phyloP scores from a whole-genome alignment of 441 rosid species.

The Dalechampia spathulata region DNA sequence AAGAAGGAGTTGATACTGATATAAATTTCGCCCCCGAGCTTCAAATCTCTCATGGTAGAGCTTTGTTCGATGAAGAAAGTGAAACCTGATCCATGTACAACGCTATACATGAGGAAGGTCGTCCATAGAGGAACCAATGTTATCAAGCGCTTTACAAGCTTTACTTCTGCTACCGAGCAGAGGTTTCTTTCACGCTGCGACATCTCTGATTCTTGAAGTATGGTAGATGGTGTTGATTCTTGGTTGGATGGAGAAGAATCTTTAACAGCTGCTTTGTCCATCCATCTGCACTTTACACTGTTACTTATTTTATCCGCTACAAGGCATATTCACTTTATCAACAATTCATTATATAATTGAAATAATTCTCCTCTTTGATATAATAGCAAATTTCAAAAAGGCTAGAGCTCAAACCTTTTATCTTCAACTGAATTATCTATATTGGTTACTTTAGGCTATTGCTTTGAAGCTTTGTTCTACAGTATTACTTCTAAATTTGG shows the following conservation, averaged over 20 bases:
- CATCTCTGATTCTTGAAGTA: neutral
- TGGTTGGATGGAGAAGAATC: neutral
- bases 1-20: neutral
- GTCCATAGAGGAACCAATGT: neutral
- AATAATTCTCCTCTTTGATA: no score
- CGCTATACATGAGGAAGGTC: neutral
- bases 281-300: conserved; percentile 1
- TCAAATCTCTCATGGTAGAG: neutral
- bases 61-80: conserved; percentile 1
- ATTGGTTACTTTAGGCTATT: no score
- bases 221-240: neutral
- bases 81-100: neutral
- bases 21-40: no score
- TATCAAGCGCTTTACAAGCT: neutral
- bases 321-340: no score
- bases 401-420: no score
- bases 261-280: conserved; percentile 1
- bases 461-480: no score
- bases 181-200: no score
- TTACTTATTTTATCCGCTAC: no score
- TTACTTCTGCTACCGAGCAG: neutral
- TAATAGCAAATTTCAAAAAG: no score
- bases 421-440: no score
- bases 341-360: no score
- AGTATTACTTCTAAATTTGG: no score